Evolutionary conservation across 805 yeast genomes (phyloP), one percentile per base, ranked within the genome.

Genomic region (Lachancea cidri): DNA sequence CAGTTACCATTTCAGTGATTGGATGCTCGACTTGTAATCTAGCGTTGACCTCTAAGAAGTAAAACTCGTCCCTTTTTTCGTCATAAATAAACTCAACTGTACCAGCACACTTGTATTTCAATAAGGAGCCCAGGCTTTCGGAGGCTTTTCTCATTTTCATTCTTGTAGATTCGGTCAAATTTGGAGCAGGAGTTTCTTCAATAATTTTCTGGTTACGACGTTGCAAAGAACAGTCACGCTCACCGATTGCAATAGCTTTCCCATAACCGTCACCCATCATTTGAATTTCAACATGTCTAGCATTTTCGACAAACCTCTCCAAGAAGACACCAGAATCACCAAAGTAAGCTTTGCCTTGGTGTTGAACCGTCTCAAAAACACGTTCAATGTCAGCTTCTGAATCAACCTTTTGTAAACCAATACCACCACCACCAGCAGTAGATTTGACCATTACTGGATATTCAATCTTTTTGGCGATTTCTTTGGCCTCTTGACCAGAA

Each of bases 381-480:
- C 83, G 69, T 66, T 79, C 86, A 48, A 93, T 79, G 45, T 93
- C 97, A 15, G 63, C 79, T 51, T 77, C 85, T 27, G 79, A 73
- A 56, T 89, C 96, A 44, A 89, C 97, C 60, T 88, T 85, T 64
- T 91, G 97, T 53, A 91, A 70, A 49, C 98, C 98, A 57, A 91
- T 91, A 67, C 98, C 98, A 65, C 98, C 98, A 58, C 98, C 98
- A 61, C 98, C 98, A 18, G 98, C 98, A 46, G 98, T 93, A 18
- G 95, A 84, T 66, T 91, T 91, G 38, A 93, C 86, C 98, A 91
- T 91, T 25, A 91, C 78, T 20, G 98, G 98, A 55, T 86, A 93
- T 43, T 76, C 84, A 38, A 91, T 70, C 53, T 75, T 67, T 14
- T 76, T 79, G 13, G 96, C 98, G 47, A 82, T 76, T 45, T 67